A percentile compares a stretch with the other conserved stretches of the same genome.
Conservation (phyloP, 1,284 basidiomycete species). For the Ustilago xerochloae region DNA sequence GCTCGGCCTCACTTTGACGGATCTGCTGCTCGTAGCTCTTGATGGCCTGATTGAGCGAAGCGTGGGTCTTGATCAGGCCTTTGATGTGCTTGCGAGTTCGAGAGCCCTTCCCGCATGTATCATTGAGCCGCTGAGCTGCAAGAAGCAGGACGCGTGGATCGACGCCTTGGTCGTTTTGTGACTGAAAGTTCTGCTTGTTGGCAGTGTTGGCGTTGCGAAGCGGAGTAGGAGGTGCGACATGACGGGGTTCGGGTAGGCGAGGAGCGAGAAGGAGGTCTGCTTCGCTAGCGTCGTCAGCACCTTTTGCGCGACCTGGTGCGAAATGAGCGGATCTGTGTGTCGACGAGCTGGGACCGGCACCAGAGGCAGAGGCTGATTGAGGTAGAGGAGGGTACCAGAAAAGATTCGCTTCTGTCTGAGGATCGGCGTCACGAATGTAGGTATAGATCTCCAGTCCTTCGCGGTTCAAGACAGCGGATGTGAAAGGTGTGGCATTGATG, state of each 20-base stretch:
- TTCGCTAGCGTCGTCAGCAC: conserved; percentile 18
- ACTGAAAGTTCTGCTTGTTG: conserved; percentile 24
- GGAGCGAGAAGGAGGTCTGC: conserved; percentile 41
- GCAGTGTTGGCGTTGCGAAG: conserved; percentile 25
- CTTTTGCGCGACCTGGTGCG: conserved; percentile 5
- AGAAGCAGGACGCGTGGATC: conserved; percentile 44
- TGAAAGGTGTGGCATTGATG: conserved; percentile 53
- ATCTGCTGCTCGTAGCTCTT: conserved; percentile 44
- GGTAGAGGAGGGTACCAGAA: conserved; percentile 57
- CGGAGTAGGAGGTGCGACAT: conserved; percentile 35
- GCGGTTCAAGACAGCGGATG: conserved; percentile 61
- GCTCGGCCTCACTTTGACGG: conserved; percentile 32
- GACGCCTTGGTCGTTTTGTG: conserved; percentile 18
- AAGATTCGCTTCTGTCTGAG: conserved; percentile 55
- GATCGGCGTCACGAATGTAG: conserved; percentile 65
- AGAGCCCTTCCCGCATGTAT: conserved; percentile 54
- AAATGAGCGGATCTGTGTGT: conserved; percentile 7
- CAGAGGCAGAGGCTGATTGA: conserved; percentile 21
- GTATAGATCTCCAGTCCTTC: conserved; percentile 54
- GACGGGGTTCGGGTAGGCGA: conserved; percentile 39
- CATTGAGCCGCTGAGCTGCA: conserved; percentile 56
- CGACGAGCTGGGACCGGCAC: conserved; percentile 24
- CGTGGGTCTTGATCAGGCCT: conserved; percentile 54
- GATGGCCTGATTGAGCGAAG: conserved; percentile 41
- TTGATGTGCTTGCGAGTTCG: conserved; percentile 65